These are phyloP conservation scores for Acer yangbiense DNA, from an alignment of 345 rosid species.

Conservation along the genomic window DNA sequence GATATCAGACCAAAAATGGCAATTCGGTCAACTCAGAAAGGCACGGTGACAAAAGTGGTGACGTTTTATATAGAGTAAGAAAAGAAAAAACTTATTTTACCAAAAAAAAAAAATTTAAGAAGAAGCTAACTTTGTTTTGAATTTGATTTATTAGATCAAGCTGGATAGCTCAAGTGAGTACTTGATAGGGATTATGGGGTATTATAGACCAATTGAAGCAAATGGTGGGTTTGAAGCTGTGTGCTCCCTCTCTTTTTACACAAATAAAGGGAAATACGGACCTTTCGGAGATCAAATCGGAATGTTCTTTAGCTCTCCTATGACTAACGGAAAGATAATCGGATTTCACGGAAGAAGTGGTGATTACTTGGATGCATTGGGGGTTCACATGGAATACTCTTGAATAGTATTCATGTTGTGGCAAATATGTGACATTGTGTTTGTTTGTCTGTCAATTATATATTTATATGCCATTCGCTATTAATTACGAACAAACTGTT, in stretches of 20 bases:
- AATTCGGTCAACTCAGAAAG: background rate
- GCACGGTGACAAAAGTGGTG: background rate
- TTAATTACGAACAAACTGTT: too few species aligned
- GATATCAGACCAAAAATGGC: background rate
- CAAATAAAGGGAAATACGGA: background rate
- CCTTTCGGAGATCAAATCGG: background rate
- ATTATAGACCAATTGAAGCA: background rate
- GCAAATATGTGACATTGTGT: too few species aligned
- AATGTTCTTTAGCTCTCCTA: background rate
- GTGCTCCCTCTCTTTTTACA: background rate
- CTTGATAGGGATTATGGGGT: background rate
- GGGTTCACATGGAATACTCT: background rate
- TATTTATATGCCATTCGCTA: too few species aligned
- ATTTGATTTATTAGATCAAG: background rate
- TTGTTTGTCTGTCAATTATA: too few species aligned
- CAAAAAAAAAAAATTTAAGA: too few species aligned
- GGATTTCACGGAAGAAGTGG: background rate
- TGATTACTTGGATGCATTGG: background rate
- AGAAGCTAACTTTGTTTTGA: too few species aligned
- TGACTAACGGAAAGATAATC: background rate
- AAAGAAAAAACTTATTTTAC: too few species aligned
- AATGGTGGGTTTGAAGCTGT: background rate
- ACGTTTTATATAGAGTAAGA: too few species aligned
- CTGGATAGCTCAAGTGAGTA: background rate
- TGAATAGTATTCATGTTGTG: background rate